Conservation (phyloP, 805 yeast genomes). For the Ascoidea asiatica region DNA sequence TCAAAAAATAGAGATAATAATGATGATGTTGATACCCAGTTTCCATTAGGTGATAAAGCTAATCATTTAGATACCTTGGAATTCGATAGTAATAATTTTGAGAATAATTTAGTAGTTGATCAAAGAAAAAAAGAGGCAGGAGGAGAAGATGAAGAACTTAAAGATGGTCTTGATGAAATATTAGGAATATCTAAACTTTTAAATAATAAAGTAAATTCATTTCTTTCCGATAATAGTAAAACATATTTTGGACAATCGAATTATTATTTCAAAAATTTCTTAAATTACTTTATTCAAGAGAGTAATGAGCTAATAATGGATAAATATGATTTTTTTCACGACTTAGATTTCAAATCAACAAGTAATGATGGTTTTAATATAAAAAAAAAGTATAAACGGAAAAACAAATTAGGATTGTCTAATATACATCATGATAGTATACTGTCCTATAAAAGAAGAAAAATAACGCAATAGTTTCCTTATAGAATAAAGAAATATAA, state of each 20-base stretch:
- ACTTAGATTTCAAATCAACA: not conserved
- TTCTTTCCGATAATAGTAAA: not conserved
- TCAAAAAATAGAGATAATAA: not conserved
- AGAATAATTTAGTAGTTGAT: not conserved
- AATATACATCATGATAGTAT: not conserved
- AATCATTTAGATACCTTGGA: not conserved
- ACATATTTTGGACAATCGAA: constrained; percentile 4
- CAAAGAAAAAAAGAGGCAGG: no score
- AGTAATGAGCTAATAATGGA: constrained; percentile 5
- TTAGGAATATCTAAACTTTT: constrained; percentile 4
- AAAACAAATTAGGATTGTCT: not conserved
- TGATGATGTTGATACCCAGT: constrained; percentile 1
- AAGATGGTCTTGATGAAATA: constrained; percentile 4
- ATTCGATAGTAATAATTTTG: no score
- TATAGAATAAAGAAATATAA: no score
- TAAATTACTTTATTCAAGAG: constrained; percentile 7
- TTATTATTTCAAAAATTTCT: constrained; percentile 6
- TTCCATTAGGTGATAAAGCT: not conserved
- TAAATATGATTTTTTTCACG: constrained; percentile 1
- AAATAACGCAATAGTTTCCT: no score
- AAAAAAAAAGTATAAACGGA: not conserved
- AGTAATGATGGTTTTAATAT: not conserved
- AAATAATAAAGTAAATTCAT: constrained; percentile 2
- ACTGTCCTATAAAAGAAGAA: no score
- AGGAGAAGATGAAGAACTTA: not conserved